Evolutionary conservation across 139 green algal genomes (phyloP).

Genomic region (Spirogloea muscicola): DNA sequence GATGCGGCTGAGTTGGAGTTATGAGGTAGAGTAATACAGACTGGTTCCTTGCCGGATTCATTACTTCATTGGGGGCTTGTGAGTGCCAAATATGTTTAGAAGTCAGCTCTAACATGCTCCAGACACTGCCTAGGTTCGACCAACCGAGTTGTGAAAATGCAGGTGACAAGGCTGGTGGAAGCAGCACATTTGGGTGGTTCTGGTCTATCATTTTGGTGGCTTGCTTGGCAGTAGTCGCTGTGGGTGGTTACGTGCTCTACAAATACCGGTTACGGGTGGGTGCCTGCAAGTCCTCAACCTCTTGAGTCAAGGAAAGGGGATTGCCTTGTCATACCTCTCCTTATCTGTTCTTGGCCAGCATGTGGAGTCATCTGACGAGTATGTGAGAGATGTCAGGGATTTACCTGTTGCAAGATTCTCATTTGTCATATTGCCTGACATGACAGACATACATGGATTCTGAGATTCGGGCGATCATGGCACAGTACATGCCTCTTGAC

Average conservation of each 20-base stretch:
- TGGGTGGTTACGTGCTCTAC: constrained; percentile 44
- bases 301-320: neutral
- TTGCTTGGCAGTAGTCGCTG: constrained; percentile 10
- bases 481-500: constrained; percentile 70
- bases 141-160: no score
- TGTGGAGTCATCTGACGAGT: neutral
- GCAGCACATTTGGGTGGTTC: no score
- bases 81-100: no score
- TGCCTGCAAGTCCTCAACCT: neutral
- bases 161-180: no score
- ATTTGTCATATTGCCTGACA: neutral
- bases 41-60: no score
- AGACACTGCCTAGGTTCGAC: no score
- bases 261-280: constrained; percentile 43
- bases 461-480: constrained; percentile 71
- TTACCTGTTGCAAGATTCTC: neutral
- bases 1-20: no score
- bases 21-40: no score
- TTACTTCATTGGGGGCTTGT: no score
- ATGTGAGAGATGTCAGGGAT: neutral
- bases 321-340: neutral
- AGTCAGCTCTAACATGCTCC: no score
- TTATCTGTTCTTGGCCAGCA: neutral
- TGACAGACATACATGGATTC: constrained; percentile 23
- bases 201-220: constrained; percentile 20